phyloP scores from a whole-genome alignment of 2,329 filamentous ascomycete genomes.

The Chaetoscypha palmicola region DNA sequence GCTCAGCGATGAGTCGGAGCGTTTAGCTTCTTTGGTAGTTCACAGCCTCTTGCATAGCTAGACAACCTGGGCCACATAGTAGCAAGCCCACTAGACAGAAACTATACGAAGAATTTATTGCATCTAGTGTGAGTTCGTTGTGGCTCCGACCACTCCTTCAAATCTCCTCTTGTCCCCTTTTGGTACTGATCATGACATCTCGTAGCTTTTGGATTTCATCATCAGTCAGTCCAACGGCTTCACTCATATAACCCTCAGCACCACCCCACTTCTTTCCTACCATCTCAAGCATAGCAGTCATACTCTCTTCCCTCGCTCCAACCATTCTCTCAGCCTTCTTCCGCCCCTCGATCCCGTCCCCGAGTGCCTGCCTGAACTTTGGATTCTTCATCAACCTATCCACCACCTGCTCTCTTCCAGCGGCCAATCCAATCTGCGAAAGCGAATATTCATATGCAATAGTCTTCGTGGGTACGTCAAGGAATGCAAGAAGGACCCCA shows the following conservation, averaged over 20 bases:
- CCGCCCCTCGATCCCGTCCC: constrained; percentile 13
- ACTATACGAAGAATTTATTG: too few relatives aligned
- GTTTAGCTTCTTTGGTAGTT: too few relatives aligned
- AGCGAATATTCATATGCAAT: constrained; percentile 62
- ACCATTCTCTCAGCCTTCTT: constrained; percentile 20
- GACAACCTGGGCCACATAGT: too few relatives aligned
- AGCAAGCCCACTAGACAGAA: too few relatives aligned
- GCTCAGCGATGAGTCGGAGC: too few relatives aligned
- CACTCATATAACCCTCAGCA: constrained; percentile 16
- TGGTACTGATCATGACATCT: constrained; percentile 12
- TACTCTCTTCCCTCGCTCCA: constrained; percentile 23
- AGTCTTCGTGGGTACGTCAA: constrained; percentile 47
- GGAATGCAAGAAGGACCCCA: constrained; percentile 56
- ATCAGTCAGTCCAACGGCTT: constrained; percentile 11
- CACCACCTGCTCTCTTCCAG: constrained; percentile 43
- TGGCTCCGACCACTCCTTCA: not conserved
- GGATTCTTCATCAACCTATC: constrained; percentile 18
- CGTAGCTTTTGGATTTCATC: constrained; percentile 15
- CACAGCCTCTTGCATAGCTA: too few relatives aligned
- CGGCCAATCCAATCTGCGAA: constrained; percentile 52
- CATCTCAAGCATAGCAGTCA: constrained; percentile 20
- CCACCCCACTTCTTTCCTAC: constrained; percentile 20
- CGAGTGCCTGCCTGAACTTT: constrained; percentile 10
- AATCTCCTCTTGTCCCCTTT: not conserved
- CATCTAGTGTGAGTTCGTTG: not conserved